Conservation (phyloP, 768 basidiomycete genomes). For the Boletus pseudopeckii region DNA sequence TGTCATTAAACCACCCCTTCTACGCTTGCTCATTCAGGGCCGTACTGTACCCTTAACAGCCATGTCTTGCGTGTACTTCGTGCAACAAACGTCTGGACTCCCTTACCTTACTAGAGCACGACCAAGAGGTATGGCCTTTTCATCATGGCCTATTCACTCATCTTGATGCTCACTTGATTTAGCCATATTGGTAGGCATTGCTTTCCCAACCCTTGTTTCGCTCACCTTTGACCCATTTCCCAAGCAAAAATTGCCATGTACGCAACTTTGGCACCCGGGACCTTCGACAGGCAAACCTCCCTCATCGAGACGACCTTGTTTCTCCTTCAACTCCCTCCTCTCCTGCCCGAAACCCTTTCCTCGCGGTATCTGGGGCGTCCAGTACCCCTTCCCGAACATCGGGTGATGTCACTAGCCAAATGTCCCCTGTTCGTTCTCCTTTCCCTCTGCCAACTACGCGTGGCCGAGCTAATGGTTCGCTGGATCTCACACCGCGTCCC, state of each 20-base stretch:
- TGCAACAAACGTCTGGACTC: constrained; percentile 83
- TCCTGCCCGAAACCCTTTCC: constrained; percentile 26
- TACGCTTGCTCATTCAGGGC: constrained; percentile 1
- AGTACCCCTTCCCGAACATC: constrained; percentile 9
- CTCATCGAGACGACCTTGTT: constrained; percentile 41
- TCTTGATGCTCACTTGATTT: not conserved
- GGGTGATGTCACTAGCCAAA: constrained; percentile 22
- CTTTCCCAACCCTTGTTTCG: not conserved
- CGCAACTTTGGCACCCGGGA: constrained; percentile 77
- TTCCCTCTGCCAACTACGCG: constrained; percentile 34
- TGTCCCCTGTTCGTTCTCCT: constrained; percentile 30
- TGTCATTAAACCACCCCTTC: constrained; percentile 6
- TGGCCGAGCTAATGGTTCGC: constrained; percentile 19
- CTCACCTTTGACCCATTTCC: not conserved
- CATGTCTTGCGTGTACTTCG: constrained; percentile 71
- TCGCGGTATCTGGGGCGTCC: constrained; percentile 8
- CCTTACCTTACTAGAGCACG: constrained; percentile 73
- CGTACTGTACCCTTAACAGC: constrained; percentile 37
- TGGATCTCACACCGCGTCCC: constrained; percentile 25
- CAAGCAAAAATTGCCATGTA: constrained; percentile 78
- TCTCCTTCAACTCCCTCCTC: constrained; percentile 32
- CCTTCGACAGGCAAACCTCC: constrained; percentile 68
- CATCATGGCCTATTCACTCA: not conserved
- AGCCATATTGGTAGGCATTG: constrained; percentile 45
- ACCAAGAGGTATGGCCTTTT: constrained; percentile 58